Evolutionary conservation across 805 yeast species (phyloP), one percentile per base, ranked within the genome.

Genomic region (Pichia kluyveri): DNA sequence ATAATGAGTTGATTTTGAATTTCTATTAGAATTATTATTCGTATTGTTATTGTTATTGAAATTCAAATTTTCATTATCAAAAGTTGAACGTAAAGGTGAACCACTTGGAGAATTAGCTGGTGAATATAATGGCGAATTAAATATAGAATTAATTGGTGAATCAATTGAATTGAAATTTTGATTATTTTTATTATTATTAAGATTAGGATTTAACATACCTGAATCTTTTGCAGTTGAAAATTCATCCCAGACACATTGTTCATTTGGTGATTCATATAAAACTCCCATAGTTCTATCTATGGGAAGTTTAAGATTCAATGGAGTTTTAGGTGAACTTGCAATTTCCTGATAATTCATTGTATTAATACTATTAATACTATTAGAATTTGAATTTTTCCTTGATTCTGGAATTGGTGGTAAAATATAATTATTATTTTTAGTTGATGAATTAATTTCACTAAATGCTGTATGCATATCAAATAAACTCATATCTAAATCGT

Each of bases 221-320:
- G 42, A 45, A 28, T 19, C 23, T 34, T 42, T 39, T 7, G 45
- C 45, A 26, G 30, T n/a, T 30, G 41, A 49, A 41, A 39, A 41
- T 37, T 44, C 51, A 40, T 49, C 50, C 52, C 47, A 43, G 31
- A 37, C 23, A 44, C 50, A 32, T 49, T 48, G 52, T 38, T 62
- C 65, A 40, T 57, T 60, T 1, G 59, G 55, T 10, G 56, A 54
- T 43, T 62, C 68, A 50, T 59, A 62, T 11, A 63, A 49, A 12
- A 62, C 58, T 37, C 61, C 59, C 61, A 62, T 62, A 12, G 52
- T 46, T 37, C 65, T 49, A 42, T 60, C 60, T 32, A 46, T 23
- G 0, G 49, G 27, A 18, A 48, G 27, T 31, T 40, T 39, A 7
- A 50, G 37, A 34, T 34, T 34, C 17, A 34, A 43, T 8, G 47